Evolutionary conservation across 331 rosid genomes (phyloP), one percentile per base, ranked within the genome.

Genomic region (Cucumis variabilis): DNA sequence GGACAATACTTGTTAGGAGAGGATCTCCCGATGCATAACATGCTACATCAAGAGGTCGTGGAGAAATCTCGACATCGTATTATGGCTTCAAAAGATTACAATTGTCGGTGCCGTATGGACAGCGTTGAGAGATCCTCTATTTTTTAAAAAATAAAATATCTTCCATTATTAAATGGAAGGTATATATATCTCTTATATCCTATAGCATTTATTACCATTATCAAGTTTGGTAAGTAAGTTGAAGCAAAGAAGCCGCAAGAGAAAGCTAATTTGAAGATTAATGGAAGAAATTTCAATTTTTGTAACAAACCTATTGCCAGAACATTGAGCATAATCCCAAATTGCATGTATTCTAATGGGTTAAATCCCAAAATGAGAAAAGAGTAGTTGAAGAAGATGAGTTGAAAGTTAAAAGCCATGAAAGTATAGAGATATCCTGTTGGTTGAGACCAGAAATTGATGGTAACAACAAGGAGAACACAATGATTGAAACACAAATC

Each of bases 241-340:
- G 71, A 94, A 95, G 69, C 95, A 86, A 87, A 94, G 93, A 27
- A 95, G 30, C 88, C 93, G 94, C 27, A 79, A 27, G 9, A 98
- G 98, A 89, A 97, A 95, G 78, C 86, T 76, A 53, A 95, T 89
- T 73, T 67, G 92, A 89, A 97, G 91, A 83, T 93, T 91, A 58
- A 93, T 83, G 55, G 95, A 97, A 25, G 92, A 88, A 89, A 97
- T 91, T 44, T 48, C 48, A 86, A 97, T 92, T 88, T 95, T 91
- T 33, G 96, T 88, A 86, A 97, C 98, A 87, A 90, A 91, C 19
- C 95, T 93, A 53, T 88, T 68, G 24, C 79, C 82, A 58, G 98
- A 95, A 90, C 99, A 97, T 44, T 89, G 90, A 86, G 95, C 87
- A 86, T 91, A 93, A 85, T 95, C 96, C 99, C 99, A 97, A 97